Evolutionary conservation across 2,329 filamentous ascomycete species (phyloP), one percentile per base, ranked within the genome.

Genomic region (Colletotrichum karsti): DNA sequence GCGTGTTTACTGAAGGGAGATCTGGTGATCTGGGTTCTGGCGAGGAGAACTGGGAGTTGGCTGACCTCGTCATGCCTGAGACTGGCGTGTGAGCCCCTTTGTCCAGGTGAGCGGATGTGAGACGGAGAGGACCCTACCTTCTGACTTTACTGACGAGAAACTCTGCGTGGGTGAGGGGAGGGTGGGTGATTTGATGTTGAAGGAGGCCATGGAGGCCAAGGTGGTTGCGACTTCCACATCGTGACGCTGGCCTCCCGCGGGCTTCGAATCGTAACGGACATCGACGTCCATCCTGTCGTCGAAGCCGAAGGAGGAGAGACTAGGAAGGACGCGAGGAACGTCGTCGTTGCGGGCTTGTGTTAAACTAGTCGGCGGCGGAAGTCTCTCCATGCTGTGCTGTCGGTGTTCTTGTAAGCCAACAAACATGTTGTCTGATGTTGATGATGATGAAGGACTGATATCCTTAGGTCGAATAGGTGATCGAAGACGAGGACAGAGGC

Each of bases 241-340:
- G 55, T 58, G 58, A 24, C 60, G 54, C 35, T 50, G 65, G 24
- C 64, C 50, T 30, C 28, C 66, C 37, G 51, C 20, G 5, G 57
- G 67, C 50, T 54, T 69, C 20, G 35, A 24, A 13, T 61, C 53
- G 58, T 64, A 41, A 12, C 30, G 58, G 20, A 22, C 24, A 37
- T 68, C 58, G 26, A 67, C 51, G 5, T 68, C 57, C 57, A 63
- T 69, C 54, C 63, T 69, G 44, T 69, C 67, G 12, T 69, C 66
- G 39, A 41, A 62, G 41, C 41, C 44, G 13, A 69, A 67, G 13
- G 66, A 69, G 10, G 62, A 41, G 55, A 67, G 61, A 48, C 63
- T 62, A 20, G 66, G 62, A 13, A 69, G 63, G 18, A 69, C 61
- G 6, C 66, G 33, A 9, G 66, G 62, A 7, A 67, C 37, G 15